Evolutionary conservation across 2,329 filamentous ascomycete species (phyloP).

Genomic region (Paraphaeosphaeria sporulosa): DNA sequence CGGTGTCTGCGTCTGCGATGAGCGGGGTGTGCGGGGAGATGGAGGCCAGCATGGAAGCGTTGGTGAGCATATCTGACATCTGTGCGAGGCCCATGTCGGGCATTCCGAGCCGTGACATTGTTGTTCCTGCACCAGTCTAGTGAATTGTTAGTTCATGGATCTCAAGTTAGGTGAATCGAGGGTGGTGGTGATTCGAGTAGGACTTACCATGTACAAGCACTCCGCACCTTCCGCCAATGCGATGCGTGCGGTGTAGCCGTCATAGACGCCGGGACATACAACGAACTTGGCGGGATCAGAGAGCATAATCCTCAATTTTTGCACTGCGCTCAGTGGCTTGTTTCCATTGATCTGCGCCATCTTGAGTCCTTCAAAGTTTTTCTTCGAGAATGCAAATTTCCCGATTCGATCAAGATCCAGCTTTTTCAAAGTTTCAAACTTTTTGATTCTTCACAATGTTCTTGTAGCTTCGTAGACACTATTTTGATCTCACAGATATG

Average conservation of each 20-base stretch:
- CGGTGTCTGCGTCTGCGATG: conserved; percentile 69
- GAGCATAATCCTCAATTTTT: conserved; percentile 42
- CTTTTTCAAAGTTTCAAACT: neutral
- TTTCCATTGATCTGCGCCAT: conserved; percentile 20
- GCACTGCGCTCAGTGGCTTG: conserved; percentile 32
- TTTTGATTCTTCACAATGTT: neutral
- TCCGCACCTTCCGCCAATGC: conserved; percentile 70
- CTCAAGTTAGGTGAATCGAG: neutral
- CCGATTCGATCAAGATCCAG: neutral
- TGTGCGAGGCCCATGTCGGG: conserved; percentile 70
- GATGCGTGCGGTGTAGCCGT: conserved; percentile 71
- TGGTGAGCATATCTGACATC: conserved; percentile 67
- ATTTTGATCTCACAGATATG: neutral
- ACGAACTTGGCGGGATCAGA: conserved; percentile 50
- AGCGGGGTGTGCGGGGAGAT: conserved; percentile 64
- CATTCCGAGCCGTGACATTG: conserved; percentile 67
- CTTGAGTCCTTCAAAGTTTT: neutral
- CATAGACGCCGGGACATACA: conserved; percentile 71
- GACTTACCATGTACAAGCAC: conserved; percentile 70
- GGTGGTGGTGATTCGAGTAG: neutral
- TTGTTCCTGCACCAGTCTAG: conserved; percentile 69
- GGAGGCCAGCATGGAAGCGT: conserved; percentile 71
- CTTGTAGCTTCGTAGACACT: neutral
- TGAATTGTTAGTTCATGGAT: neutral
- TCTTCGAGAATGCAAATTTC: neutral